phyloP scores from a whole-genome alignment of 164 flowering plant species.

The Buxus sempervirens region DNA sequence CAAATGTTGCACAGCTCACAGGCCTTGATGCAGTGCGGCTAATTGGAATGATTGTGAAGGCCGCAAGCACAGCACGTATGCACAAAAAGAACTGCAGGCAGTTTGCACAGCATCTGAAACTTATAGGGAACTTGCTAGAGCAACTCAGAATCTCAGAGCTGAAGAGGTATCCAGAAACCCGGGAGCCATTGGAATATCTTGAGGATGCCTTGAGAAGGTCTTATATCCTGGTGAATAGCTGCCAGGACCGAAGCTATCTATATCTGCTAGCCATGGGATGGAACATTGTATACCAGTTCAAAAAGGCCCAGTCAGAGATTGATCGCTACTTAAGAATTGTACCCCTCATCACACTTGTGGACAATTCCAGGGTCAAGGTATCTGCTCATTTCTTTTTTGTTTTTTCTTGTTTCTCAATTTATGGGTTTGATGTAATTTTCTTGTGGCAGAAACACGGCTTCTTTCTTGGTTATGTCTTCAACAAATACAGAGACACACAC shows the following conservation, averaged over 20 bases:
- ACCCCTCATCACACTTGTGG: conserved; percentile 88
- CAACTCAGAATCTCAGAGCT: conserved; percentile 89
- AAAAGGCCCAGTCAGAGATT: conserved; percentile 87
- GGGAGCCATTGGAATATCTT: conserved; percentile 93
- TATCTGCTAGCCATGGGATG: conserved; percentile 95
- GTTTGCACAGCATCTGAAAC: conserved; percentile 82
- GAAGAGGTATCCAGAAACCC: conserved; percentile 81
- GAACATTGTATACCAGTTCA: conserved; percentile 92
- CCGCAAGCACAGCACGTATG: conserved; percentile 87
- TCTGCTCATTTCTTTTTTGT: not conserved
- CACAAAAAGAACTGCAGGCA: conserved; percentile 96
- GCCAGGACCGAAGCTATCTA: conserved; percentile 89
- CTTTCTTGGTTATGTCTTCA: not conserved
- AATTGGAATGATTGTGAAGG: conserved; percentile 77
- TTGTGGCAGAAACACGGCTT: too few species aligned
- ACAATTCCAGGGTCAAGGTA: conserved; percentile 91
- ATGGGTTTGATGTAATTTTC: not conserved
- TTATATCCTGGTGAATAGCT: conserved; percentile 77
- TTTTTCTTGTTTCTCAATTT: not conserved
- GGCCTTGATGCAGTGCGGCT: conserved; percentile 78
- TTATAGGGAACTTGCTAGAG: conserved; percentile 87
- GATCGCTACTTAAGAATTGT: conserved; percentile 83
- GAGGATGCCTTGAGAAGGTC: conserved; percentile 92
- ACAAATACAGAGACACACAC: too few species aligned
- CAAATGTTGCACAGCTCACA: conserved; percentile 71